Conservation (phyloP, 495 filamentous ascomycete genomes). For the Trichoderma asperelloides region DNA sequence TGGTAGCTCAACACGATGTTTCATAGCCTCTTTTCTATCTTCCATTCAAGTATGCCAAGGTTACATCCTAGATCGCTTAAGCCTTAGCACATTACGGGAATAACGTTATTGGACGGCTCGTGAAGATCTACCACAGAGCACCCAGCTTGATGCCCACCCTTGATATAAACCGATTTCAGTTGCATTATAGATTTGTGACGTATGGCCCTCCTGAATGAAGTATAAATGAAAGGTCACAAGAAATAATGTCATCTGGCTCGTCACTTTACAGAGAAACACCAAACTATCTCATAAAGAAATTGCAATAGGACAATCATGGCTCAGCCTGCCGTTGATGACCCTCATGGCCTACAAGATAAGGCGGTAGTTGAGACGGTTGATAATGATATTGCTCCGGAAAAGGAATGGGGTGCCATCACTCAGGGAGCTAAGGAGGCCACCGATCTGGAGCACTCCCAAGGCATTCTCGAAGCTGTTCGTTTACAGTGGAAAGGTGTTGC, state of each 20-base stretch:
- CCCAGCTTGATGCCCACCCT: neutral
- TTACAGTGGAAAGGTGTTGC: constrained; percentile 34
- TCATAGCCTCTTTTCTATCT: neutral
- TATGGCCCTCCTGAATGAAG: neutral
- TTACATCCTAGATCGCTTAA: neutral
- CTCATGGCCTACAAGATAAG: neutral
- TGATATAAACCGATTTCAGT: neutral
- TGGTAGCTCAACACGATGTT: no score
- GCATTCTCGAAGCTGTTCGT: constrained; percentile 26
- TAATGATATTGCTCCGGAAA: neutral
- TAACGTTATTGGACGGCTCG: neutral
- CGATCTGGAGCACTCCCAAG: constrained; percentile 3
- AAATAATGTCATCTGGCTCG: neutral
- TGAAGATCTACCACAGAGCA: neutral
- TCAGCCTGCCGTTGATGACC: neutral
- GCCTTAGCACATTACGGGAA: neutral
- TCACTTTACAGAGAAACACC: neutral
- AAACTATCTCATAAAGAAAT: neutral
- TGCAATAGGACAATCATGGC: neutral
- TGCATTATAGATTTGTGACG: neutral
- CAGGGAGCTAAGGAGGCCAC: neutral
- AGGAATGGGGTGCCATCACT: neutral
- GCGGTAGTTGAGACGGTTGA: neutral
- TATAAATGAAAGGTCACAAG: neutral
- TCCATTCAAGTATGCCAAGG: neutral